These are phyloP conservation scores for Chlamydomonas incerta DNA, from an alignment of 139 green algal species.

Conservation along the genomic window DNA sequence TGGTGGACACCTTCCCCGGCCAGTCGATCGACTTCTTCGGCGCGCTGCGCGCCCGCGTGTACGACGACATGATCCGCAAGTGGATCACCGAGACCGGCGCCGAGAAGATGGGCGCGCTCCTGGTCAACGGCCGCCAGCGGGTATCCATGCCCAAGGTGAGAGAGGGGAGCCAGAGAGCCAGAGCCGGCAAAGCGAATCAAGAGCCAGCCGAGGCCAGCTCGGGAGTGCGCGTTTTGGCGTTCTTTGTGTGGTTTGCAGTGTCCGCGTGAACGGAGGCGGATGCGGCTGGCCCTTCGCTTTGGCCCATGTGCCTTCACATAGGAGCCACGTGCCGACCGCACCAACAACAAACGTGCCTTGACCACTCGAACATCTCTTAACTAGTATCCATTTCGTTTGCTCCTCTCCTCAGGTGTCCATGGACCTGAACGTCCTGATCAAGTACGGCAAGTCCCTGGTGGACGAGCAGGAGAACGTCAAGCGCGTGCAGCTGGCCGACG, in stretches of 20 bases:
- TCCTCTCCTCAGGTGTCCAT: slow-evolving; percentile 68
- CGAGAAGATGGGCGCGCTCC: slow-evolving; percentile 89
- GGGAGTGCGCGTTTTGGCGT: no score
- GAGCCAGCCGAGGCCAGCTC: no score
- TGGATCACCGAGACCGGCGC: slow-evolving; percentile 87
- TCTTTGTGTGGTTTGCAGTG: no score
- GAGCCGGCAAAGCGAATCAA: no score
- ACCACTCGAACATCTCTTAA: no score
- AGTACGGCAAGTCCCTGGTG: slow-evolving; percentile 90
- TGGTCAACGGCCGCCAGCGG: slow-evolving; percentile 93
- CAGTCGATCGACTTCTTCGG: slow-evolving; percentile 99
- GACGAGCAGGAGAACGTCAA: slow-evolving; percentile 99
- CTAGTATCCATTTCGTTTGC: no score
- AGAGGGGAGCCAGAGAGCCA: no score
- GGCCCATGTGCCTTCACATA: no score
- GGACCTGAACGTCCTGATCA: slow-evolving; percentile 85
- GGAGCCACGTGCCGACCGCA: no score
- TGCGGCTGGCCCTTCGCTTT: no score
- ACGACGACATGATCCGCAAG: slow-evolving; percentile 91
- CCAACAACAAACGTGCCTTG: no score
- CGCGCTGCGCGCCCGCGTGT: slow-evolving; percentile 93
- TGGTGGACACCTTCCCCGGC: slow-evolving; percentile 98
- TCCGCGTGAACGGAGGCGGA: no score
- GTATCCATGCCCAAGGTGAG: slow-evolving; percentile 84
- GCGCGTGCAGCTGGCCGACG: slow-evolving; percentile 97